Evolutionary conservation across 1,139 yeast species (phyloP), one percentile per base, ranked within the genome.

Genomic region (Ogataea hybrid): DNA sequence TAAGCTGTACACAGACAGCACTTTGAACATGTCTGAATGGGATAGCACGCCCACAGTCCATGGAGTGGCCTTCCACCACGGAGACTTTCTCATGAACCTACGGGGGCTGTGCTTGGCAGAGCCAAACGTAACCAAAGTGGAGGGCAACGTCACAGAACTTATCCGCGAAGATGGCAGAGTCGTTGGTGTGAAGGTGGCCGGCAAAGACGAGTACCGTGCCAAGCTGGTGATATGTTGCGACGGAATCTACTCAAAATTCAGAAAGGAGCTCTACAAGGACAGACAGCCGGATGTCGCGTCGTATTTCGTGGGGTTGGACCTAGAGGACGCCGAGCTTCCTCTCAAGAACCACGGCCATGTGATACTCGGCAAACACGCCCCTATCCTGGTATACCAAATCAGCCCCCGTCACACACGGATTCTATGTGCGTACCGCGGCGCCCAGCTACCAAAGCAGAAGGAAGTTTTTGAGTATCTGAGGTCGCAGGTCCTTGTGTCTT

Each of bases 201-300:
- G 65, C 16, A 58, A 64, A 12, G 58, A 58, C 10, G 60, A 66
- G 16, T 80, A 73, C 65, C 64, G 65, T 32, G 86, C 84, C 4
- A 77, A 81, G 44, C 62, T 89, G 47, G 84, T 90, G 6, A 71
- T 90, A 28, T 76, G 86, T 42, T 88, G 96, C 58, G 99, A 92
- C 64, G 99, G 99, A 43, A 90, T 92, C 46, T 89, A 88, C 58
- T 88, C 97, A 47, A 89, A 84, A 63, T 89, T 92, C 69, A 78
- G 99, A 61, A 86, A 81, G 60, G 83, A 81, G 49, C 71, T 85
- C 41, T 64, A 75, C 14, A 69, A 75, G 14, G 68, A 73, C 18
- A 46, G 47, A 53, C 71, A 74, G 20, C 94, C 97, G 4, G 57
- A 63, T 1, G 77, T 87, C 21, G 86, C 83, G 21, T 87, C 96